Base-by-base conservation (phyloP, 75 land plant genomes). In the Sequoiadendron giganteum region DNA sequence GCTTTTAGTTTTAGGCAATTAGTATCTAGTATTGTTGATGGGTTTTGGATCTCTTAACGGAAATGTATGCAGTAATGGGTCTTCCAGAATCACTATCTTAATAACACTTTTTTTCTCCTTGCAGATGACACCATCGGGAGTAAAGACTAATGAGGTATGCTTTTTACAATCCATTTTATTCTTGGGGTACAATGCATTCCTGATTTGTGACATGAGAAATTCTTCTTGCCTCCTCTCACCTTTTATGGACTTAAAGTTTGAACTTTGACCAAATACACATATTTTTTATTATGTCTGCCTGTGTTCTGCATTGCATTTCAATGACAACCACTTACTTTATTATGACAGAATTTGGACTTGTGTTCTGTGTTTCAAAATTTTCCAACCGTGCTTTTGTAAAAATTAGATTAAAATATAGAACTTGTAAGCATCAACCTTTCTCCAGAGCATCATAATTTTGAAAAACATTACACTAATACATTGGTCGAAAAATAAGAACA, bases 121-220 rank as follows among this genome's bases (percentile, higher is more conserved):
- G 79, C 89, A 94, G 95, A 87, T 91, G 92, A 91, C 93, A 65
- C 93, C 93, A n/a, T 3, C 75, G 43, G 95, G 91, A 58, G 90
- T 94, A 84, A 90, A 85, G 88, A 93, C 88, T 21, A 87, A 94
- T 58, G 95, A 94, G 95, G 95, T 94, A 77, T 88, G 89, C 42
- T 56, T 10, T 10, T 25, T 38, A 34, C 32, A n/a, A 40, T 40
- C 14, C 11, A 21, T 49, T 49, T 82, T 19, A 81, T 45, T 81
- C 52, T 81, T 10, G 30, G 52, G 48, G 84, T 39, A 28, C 19
- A 25, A 25, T 81, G 28, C n/a, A 28, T 48, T 45, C n/a, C 25
- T 45, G 10, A n/a, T 43, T 10, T 39, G 52, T 34, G 14, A 32
- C 16, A n/a, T 42, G 48, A 81, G 84, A 39, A 28, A 45, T 81